phyloP scores from a whole-genome alignment of 352 stramenopile species.

The Phytophthora palmivora region DNA sequence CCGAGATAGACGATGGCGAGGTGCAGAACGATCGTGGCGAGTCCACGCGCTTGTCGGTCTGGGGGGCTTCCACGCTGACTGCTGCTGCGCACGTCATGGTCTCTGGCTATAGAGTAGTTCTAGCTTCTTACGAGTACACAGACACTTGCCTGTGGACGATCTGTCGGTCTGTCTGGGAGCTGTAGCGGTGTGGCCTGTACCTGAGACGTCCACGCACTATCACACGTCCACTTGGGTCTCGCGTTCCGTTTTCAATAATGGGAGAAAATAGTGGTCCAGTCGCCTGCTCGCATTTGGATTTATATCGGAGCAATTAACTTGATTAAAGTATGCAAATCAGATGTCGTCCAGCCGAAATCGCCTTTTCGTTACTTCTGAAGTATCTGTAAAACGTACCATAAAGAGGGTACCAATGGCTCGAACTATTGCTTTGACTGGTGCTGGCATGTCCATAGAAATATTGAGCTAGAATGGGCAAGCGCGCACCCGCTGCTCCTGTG shows the following conservation, averaged over 20 bases:
- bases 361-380: not conserved
- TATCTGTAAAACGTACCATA: not conserved
- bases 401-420: not conserved
- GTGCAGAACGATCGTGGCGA: conserved; percentile 48
- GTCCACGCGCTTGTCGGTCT: conserved; percentile 43
- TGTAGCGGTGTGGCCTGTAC: not conserved
- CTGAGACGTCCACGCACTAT: not conserved
- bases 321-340: conserved; percentile 8
- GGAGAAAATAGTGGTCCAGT: conserved; percentile 1
- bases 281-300: not conserved
- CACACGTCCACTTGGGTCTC: not conserved
- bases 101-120: not conserved
- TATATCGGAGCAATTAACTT: conserved; percentile 7
- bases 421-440: conserved; percentile 31
- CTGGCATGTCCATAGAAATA: conserved; percentile 23
- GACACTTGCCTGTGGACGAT: conserved; percentile 25
- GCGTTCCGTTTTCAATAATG: conserved; percentile 34
- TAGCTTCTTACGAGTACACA: conserved; percentile 23
- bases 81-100: conserved; percentile 28
- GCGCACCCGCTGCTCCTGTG: conserved; percentile 27
- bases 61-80: conserved; percentile 13
- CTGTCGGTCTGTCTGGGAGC: not conserved
- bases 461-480: conserved; percentile 56
- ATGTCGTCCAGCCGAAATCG: conserved; percentile 21
- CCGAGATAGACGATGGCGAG: conserved; percentile 73